Evolutionary conservation across 148 eudicot genomes (phyloP).

Genomic region (Cornus florida): DNA sequence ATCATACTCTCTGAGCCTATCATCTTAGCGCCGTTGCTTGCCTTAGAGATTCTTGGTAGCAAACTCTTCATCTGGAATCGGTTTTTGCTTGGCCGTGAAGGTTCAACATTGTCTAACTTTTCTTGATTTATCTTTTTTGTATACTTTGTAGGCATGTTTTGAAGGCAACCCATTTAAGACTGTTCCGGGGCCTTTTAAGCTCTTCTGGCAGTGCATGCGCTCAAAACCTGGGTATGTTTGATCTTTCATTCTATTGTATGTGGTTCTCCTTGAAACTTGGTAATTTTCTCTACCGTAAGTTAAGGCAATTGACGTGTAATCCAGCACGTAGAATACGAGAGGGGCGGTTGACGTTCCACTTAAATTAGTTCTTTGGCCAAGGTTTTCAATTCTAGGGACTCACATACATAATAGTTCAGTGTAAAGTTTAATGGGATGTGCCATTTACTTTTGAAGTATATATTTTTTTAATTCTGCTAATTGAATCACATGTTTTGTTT

Average conservation of each 20-base stretch:
- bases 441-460: neutral
- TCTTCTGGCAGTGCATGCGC: slow-evolving; percentile 95
- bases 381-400: neutral
- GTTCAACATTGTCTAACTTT: too few relatives aligned
- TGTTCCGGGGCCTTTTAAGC: slow-evolving; percentile 92
- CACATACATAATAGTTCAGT: neutral
- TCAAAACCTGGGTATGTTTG: slow-evolving; percentile 85
- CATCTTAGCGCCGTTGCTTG: too few relatives aligned
- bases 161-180: slow-evolving; percentile 98
- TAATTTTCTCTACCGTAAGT: neutral
- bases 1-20: too few relatives aligned
- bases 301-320: too few relatives aligned
- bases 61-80: too few relatives aligned
- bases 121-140: too few relatives aligned
- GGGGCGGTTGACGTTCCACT: neutral
- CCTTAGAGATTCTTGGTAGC: too few relatives aligned
- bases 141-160: slow-evolving; percentile 70
- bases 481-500: neutral
- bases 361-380: neutral
- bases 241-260: slow-evolving; percentile 1
- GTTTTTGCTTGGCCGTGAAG: too few relatives aligned
- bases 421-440: neutral
- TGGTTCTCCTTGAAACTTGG: neutral
- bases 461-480: too few relatives aligned
- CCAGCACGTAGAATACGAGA: too few relatives aligned